Base-by-base conservation (phyloP, 306 rosid genomes). In the Lagenaria siceraria region DNA sequence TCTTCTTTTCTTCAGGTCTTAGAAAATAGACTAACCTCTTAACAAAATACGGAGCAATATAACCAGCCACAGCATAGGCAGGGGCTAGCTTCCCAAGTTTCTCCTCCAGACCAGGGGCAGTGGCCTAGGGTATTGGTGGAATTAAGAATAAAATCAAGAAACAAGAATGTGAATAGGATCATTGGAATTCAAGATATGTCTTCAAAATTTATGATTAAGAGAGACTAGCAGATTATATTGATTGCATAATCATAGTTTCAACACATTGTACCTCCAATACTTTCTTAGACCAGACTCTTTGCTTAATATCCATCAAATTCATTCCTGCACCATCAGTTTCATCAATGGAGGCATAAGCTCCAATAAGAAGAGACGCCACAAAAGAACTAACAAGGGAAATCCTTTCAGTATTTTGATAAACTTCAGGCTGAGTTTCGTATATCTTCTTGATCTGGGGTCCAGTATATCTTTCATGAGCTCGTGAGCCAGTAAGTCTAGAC, bases 371-470 rank as follows among this genome's bases (percentile, higher is more conserved):
- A 33, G 97, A 95, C 0, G 97, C 99, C 97, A 90, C 76, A 70
- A 95, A 95, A 65, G 99, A 95, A 83, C 99, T 95, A 74, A 95
- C 97, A 58, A 95, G 93, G 12, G 99, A 95, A 77, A 95, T 95
- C 88, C 99, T 95, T 71, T 92, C 99, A 2, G 97, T 95, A 75
- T 80, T 77, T 14, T 75, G 70, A 85, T 95, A 95, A 70, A 82
- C 85, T 31, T 87, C 90, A 0, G 91, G 92, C 72, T 87, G 92
- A 0, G 78, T 80, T 80, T 92, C 90, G 8, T 79, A 87, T 80
- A 95, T 88, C 80, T 88, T 95, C 91, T 81, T 90, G 65, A 95
- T 95, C 78, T 95, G 99, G 19, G 99, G 89, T 38, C 99, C 99
- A 0, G 99, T 90, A 78, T 49, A 95, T 77, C 99, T 86, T 80